Base-by-base conservation (phyloP, 768 basidiomycete species). In the Agaricus sinodeliciosus region DNA sequence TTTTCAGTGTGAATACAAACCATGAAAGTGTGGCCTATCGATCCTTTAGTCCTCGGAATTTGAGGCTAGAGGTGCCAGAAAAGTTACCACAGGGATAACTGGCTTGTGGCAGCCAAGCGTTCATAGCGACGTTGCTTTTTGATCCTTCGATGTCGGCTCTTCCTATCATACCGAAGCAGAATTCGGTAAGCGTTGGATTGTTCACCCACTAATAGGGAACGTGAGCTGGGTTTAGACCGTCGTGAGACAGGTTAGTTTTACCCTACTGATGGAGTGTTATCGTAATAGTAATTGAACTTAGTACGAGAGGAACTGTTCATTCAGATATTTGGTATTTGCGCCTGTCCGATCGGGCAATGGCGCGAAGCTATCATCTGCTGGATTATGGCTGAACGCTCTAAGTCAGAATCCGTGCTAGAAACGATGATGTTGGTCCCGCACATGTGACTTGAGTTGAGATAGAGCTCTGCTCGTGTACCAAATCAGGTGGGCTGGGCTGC, bases 221-320 rank as follows among this genome's bases (percentile, higher is more conserved):
- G 77, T 82, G 81, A 82, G 81, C 81, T 83, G 81, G 81, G 81
- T 83, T 84, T 84, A 83, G 82, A 83, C 82, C 79, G 76, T 84
- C 78, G 79, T 84, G 82, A 83, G 83, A 85, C 81, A 84, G 83
- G 81, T 84, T 85, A 84, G 81, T 85, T 84, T 84, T 85, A 84
- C 82, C 80, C 81, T 85, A 82, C 80, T 84, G 80, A 82, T 84
- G 82, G 76, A 78, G 79, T 66, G 80, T 82, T 73, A 71, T 81
- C 77, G 75, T 76, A 78, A 84, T 75, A 79, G 81, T 81, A 84
- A 83, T 84, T 80, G 78, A 80, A 79, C 80, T 80, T 82, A 84
- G 82, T 84, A 84, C 79, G 77, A 83, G 82, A 84, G 82, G 83
- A 84, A 85, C 83, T 74, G 80, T 80, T 80, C 78, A 81, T 85